Evolutionary conservation across 2,329 filamentous ascomycete species (phyloP).

Genomic region (Septoria linicola): DNA sequence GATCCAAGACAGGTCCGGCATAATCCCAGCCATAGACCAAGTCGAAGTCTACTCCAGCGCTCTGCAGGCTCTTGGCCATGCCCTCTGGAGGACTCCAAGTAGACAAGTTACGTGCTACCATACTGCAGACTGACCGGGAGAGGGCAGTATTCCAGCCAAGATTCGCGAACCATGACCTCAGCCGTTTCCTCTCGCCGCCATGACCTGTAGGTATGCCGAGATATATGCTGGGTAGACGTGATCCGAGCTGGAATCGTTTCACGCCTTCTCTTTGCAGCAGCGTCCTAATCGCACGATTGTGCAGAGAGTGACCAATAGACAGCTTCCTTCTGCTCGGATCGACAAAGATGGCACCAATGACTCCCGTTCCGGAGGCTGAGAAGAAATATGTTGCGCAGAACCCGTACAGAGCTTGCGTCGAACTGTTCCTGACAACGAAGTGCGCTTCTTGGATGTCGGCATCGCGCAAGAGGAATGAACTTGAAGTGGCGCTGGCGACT

Average conservation of each 20-base stretch:
- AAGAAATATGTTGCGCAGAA: slow-evolving; percentile 89
- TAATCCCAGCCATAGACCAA: slow-evolving; percentile 79
- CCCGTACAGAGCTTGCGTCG: slow-evolving; percentile 84
- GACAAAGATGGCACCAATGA: slow-evolving; percentile 84
- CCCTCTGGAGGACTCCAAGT: slow-evolving; percentile 76
- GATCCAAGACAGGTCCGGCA: slow-evolving; percentile 68
- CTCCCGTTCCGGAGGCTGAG: slow-evolving; percentile 66
- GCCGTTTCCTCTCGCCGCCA: slow-evolving; percentile 57
- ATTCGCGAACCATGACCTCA: slow-evolving; percentile 82
- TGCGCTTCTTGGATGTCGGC: slow-evolving; percentile 74
- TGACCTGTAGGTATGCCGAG: slow-evolving; percentile 76
- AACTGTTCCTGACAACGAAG: slow-evolving; percentile 91
- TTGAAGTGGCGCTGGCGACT: slow-evolving; percentile 66
- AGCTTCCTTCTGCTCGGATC: slow-evolving; percentile 82
- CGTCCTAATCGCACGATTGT: slow-evolving; percentile 77
- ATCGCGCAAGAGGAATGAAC: slow-evolving; percentile 72
- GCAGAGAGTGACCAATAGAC: slow-evolving; percentile 85
- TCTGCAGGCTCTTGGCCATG: slow-evolving; percentile 69
- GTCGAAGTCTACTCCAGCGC: slow-evolving; percentile 75
- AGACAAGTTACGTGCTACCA: slow-evolving; percentile 70
- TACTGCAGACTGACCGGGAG: slow-evolving; percentile 65
- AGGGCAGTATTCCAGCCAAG: slow-evolving; percentile 79
- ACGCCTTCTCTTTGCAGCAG: slow-evolving; percentile 70
- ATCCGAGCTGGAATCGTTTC: slow-evolving; percentile 78
- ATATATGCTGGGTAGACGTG: slow-evolving; percentile 79